These are phyloP conservation scores for Talaromyces thailandensis DNA, from an alignment of 495 filamentous ascomycete genomes.

Conservation along the genomic window DNA sequence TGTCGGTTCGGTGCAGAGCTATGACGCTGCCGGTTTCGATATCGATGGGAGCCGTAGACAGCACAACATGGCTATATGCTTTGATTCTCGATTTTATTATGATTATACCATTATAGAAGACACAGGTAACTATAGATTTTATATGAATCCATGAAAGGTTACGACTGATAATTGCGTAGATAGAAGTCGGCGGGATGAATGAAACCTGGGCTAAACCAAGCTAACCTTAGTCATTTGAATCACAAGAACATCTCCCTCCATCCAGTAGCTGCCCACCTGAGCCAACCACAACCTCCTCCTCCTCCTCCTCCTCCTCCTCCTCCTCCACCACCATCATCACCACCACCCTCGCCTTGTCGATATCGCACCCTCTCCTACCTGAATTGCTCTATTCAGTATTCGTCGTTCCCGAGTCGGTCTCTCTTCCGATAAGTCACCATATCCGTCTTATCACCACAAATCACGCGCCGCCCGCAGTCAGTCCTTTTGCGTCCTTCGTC, in stretches of 20 bases:
- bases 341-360: constrained; percentile 1
- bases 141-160: neutral
- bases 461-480: constrained; percentile 1
- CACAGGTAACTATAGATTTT: neutral
- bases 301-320: constrained; percentile 6
- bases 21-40: neutral
- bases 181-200: neutral
- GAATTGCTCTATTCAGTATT: neutral
- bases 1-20: neutral
- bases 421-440: neutral
- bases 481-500: neutral
- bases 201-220: neutral
- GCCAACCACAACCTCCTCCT: constrained; percentile 6
- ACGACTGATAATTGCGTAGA: neutral
- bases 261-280: constrained; percentile 1
- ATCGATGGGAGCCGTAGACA: neutral
- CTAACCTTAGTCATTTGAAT: constrained; percentile 5
- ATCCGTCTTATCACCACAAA: neutral
- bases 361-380: constrained; percentile 8
- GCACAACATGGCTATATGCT: neutral
- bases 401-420: neutral
- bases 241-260: constrained; percentile 4
- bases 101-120: neutral
- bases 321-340: constrained; percentile 1
- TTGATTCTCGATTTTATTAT: neutral